These are phyloP conservation scores for Cladosporium oxysporum DNA, from an alignment of 2,329 filamentous ascomycete species.

Conservation along the genomic window DNA sequence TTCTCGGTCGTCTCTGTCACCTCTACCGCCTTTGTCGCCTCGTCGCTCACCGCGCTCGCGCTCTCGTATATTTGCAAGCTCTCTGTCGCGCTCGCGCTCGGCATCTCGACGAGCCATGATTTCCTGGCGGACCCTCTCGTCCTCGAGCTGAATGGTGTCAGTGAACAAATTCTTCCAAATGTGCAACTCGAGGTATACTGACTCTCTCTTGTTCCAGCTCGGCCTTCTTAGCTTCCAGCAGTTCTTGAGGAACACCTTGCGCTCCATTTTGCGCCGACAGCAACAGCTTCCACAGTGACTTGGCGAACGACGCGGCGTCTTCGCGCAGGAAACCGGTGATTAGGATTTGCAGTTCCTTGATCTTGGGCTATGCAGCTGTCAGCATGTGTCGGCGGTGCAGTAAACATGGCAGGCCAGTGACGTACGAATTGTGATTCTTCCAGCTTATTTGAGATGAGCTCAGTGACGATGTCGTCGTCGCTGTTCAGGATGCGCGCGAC, in stretches of 20 bases:
- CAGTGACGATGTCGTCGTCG: constrained; percentile 94
- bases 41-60: constrained; percentile 55
- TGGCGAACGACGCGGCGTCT: constrained; percentile 84
- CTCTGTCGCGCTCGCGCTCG: constrained; percentile 69
- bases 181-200: constrained; percentile 22
- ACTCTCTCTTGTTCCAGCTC: constrained; percentile 96
- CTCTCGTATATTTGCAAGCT: constrained; percentile 67
- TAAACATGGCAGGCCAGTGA: constrained; percentile 25
- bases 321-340: constrained; percentile 94
- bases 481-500: constrained; percentile 85
- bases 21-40: constrained; percentile 52
- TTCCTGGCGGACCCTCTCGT: constrained; percentile 78
- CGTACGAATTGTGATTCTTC: constrained; percentile 77
- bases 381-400: not conserved
- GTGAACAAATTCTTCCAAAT: not conserved
- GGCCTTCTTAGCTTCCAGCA: constrained; percentile 93
- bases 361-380: constrained; percentile 69
- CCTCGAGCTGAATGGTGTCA: constrained; percentile 66
- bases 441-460: constrained; percentile 70
- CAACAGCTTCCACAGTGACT: constrained; percentile 89
- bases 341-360: constrained; percentile 92
- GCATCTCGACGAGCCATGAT: constrained; percentile 70
- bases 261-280: constrained; percentile 86
- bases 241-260: constrained; percentile 88
- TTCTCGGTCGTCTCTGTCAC: constrained; percentile 50